phyloP scores from a whole-genome alignment of 192 early-diverging fungal genomes.

The Mortierella claussenii region DNA sequence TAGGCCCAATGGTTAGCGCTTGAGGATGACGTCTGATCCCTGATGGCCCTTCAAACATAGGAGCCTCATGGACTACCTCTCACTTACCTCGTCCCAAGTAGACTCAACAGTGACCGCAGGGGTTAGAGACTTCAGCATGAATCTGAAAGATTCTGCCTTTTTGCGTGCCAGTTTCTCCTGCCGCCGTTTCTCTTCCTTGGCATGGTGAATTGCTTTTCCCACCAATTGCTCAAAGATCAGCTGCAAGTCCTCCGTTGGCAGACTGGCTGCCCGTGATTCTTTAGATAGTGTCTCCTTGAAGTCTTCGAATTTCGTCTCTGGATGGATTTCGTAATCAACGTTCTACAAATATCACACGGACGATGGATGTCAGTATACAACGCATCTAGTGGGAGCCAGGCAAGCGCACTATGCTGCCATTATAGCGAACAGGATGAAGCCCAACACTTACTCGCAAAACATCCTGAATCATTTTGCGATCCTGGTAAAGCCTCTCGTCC shows the following conservation, averaged over 20 bases:
- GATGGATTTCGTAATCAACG: conserved; percentile 57
- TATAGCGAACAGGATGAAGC: no score
- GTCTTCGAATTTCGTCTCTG: conserved; percentile 57
- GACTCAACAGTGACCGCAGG: conserved; percentile 68
- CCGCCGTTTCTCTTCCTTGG: conserved; percentile 78
- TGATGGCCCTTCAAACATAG: no score
- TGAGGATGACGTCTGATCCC: no score
- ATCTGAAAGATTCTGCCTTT: conserved; percentile 83
- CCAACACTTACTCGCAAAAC: conserved; percentile 66
- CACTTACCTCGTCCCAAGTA: conserved; percentile 74
- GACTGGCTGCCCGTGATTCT: conserved; percentile 29
- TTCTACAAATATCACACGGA: conserved; percentile 37
- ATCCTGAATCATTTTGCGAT: conserved; percentile 75
- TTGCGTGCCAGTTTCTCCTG: conserved; percentile 75
- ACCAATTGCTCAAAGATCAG: conserved; percentile 67
- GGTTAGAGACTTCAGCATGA: conserved; percentile 72
- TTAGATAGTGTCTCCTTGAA: conserved; percentile 44
- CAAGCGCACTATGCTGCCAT: background rate
- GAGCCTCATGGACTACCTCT: no score
- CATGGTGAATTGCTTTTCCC: conserved; percentile 63
- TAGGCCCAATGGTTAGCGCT: no score
- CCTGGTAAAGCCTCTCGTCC: conserved; percentile 76
- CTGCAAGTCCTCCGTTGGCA: conserved; percentile 51
- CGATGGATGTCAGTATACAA: background rate
- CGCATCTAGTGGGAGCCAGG: background rate